Percentiles rank a stretch among this genome's conserved stretches.
phyloP scores from a whole-genome alignment of 192 early-diverging fungal genomes.

The Backusella australiensis region DNA sequence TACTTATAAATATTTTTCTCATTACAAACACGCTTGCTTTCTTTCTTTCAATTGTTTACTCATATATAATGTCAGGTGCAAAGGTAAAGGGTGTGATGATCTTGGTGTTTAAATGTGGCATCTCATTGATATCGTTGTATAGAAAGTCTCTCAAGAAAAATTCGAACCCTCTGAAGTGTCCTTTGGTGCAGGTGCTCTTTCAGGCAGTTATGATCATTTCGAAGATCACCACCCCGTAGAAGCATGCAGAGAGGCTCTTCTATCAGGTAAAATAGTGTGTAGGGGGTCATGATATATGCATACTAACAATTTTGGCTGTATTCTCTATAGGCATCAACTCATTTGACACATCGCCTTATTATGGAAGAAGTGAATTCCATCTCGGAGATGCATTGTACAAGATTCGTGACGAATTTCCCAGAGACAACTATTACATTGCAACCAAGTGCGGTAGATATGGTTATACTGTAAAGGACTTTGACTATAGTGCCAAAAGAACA shows the following conservation, averaged over 20 bases:
- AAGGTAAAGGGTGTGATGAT: not conserved
- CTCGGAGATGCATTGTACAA: slow-evolving; percentile 57
- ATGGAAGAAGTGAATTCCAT: slow-evolving; percentile 62
- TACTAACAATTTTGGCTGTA: not conserved
- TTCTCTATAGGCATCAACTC: slow-evolving; percentile 53
- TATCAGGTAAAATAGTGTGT: slow-evolving; percentile 31
- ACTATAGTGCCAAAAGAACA: slow-evolving; percentile 57
- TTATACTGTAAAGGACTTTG: slow-evolving; percentile 53
- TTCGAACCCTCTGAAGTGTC: slow-evolving; percentile 44
- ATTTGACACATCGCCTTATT: slow-evolving; percentile 76
- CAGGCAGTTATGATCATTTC: slow-evolving; percentile 47
- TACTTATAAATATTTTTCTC: too few species aligned
- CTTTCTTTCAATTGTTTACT: not conserved
- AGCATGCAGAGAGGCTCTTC: slow-evolving; percentile 47
- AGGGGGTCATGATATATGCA: not conserved
- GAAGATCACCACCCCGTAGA: slow-evolving; percentile 43
- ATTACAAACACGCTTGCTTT: not conserved
- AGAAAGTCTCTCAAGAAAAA: slow-evolving; percentile 26
- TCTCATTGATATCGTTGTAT: not conserved
- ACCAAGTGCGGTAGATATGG: slow-evolving; percentile 81
- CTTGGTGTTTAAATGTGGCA: not conserved
- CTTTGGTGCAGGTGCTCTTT: slow-evolving; percentile 54
- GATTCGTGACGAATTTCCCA: slow-evolving; percentile 51
- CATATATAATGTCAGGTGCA: not conserved
- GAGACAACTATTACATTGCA: slow-evolving; percentile 62